Base-by-base conservation (phyloP, 768 basidiomycete genomes). In the Lactarius tabidus region DNA sequence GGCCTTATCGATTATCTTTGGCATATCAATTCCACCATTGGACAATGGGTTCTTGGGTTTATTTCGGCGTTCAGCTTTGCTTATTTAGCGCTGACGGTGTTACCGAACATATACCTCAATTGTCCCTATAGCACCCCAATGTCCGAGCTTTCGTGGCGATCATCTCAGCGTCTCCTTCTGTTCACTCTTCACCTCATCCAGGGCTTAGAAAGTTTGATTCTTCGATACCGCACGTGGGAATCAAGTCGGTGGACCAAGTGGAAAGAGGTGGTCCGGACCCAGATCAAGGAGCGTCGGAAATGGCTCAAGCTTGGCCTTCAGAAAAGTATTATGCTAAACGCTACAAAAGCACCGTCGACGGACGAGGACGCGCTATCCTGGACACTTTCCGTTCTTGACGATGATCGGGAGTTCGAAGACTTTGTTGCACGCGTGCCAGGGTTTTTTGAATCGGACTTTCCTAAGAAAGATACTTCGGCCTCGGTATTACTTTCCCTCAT, bases 41-140 rank as follows among this genome's bases (percentile, higher is more conserved):
- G n/a, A n/a, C n/a, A n/a, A n/a, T n/a, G n/a, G n/a, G n/a, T n/a
- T n/a, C n/a, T n/a, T n/a, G n/a, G n/a, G n/a, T n/a, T n/a, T n/a
- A n/a, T n/a, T n/a, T n/a, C n/a, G n/a, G n/a, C n/a, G n/a, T n/a
- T n/a, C n/a, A n/a, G n/a, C n/a, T n/a, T n/a, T n/a, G n/a, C n/a
- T n/a, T n/a, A n/a, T n/a, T n/a, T n/a, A n/a, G n/a, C n/a, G 8
- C 3, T 45, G 10, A 62, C 62, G n/a, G 18, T 56, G 6, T 7
- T 41, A 14, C 62, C 62, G 6, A 9, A 41, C 23, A 6, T 62
- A 18, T 56, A 28, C 38, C 6, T 29, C 28, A 17, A 55, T n/a
- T 39, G n/a, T 20, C 60, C 60, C 15, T 62, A 62, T n/a, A 17
- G 2, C 35, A 62, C 60, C 9, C 60, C 60, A 20, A 1, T 55